These are phyloP conservation scores for Aurantiochytrium sp. DNA, from an alignment of 108 stramenopile species.

Conservation along the genomic window DNA sequence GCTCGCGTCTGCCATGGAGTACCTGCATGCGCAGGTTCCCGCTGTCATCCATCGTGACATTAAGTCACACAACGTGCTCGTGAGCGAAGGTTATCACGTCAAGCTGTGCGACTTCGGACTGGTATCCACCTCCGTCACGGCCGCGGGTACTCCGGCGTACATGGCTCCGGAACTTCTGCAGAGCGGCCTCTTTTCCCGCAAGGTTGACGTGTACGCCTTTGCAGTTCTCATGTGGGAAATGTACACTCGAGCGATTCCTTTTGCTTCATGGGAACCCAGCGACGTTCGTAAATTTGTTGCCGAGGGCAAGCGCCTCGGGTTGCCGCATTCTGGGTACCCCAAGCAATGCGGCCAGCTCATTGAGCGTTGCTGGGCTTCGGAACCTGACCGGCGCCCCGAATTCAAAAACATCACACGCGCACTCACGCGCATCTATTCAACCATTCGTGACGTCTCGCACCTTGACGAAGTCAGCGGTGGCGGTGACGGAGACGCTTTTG, in stretches of 20 bases:
- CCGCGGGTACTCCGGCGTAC: conserved; percentile 44
- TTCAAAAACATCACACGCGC: conserved; percentile 25
- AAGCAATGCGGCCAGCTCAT: conserved; percentile 38
- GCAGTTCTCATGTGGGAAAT: conserved; percentile 55
- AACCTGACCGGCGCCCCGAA: conserved; percentile 38
- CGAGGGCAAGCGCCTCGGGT: neutral
- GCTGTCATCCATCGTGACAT: conserved; percentile 95
- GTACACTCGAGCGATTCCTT: conserved; percentile 33
- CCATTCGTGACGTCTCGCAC: neutral
- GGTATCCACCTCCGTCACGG: neutral
- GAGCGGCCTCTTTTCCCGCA: conserved; percentile 29
- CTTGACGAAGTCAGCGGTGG: neutral
- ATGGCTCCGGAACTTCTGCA: conserved; percentile 43
- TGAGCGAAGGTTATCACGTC: conserved; percentile 40
- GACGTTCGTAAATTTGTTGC: conserved; percentile 31
- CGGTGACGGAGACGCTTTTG: neutral
- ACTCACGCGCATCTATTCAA: conserved; percentile 3
- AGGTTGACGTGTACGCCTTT: conserved; percentile 61
- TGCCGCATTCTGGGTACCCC: neutral
- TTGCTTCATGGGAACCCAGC: neutral
- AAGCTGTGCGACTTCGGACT: conserved; percentile 48
- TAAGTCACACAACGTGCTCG: conserved; percentile 95
- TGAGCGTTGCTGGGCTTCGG: conserved; percentile 41
- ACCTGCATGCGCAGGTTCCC: conserved; percentile 80
- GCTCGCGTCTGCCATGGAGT: conserved; percentile 88